A percentile compares a stretch with the other conserved stretches of the same genome.
These are phyloP conservation scores for Aspergillus bertholletiae DNA, from an alignment of 495 filamentous ascomycete species.

Conservation along the genomic window DNA sequence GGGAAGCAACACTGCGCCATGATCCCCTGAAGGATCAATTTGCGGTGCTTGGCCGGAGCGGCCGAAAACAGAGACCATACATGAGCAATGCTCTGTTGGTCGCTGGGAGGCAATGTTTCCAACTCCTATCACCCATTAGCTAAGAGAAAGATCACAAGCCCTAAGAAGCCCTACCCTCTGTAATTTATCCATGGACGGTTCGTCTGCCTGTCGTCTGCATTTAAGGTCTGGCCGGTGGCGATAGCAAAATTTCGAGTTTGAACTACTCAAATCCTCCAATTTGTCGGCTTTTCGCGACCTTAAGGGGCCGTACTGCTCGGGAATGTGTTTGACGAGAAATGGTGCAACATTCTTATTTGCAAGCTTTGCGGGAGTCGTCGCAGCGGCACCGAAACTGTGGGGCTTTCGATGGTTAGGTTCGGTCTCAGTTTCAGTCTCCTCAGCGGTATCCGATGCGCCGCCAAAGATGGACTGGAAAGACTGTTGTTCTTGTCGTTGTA, in stretches of 20 bases:
- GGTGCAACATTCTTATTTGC: constrained; percentile 63
- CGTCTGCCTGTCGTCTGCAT: constrained; percentile 86
- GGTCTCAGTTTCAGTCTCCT: constrained; percentile 18
- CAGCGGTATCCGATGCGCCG: constrained; percentile 10
- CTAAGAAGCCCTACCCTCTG: constrained; percentile 61
- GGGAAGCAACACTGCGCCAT: constrained; percentile 96
- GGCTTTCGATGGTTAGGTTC: constrained; percentile 20
- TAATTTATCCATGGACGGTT: constrained; percentile 91
- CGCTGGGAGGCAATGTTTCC: constrained; percentile 71
- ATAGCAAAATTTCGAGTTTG: constrained; percentile 92
- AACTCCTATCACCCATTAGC: constrained; percentile 57
- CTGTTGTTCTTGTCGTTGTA: too few species aligned
- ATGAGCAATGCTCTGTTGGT: constrained; percentile 91
- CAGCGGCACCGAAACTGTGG: constrained; percentile 16
- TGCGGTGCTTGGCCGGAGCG: constrained; percentile 86
- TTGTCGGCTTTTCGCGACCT: constrained; percentile 30
- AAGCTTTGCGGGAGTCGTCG: constrained; percentile 41
- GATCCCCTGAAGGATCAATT: constrained; percentile 93
- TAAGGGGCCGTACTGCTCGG: constrained; percentile 72
- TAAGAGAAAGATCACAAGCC: constrained; percentile 1
- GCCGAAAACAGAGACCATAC: constrained; percentile 97
- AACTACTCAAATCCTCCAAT: constrained; percentile 32
- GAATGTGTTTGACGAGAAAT: constrained; percentile 83
- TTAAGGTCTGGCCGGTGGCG: constrained; percentile 92
- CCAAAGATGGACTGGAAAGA: constrained; percentile 24